Percentiles rank a stretch among this genome's conserved stretches.
Conservation (phyloP, 345 rosid genomes). For the Eucalyptus viminalis region DNA sequence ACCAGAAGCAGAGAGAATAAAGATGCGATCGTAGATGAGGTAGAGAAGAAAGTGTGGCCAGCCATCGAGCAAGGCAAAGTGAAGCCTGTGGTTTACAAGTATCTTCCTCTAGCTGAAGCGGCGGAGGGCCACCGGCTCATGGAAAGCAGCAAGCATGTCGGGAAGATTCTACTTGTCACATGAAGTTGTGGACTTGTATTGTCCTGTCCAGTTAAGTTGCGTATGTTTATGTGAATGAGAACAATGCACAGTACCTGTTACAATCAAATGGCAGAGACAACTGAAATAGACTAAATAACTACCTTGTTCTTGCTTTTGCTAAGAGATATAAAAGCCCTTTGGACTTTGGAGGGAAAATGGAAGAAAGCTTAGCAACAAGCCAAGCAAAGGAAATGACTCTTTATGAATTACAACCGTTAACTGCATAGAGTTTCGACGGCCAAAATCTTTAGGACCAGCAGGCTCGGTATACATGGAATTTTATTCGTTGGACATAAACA, state of each 20-base stretch:
- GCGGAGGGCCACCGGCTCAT: constrained; percentile 65
- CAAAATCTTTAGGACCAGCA: constrained; percentile 21
- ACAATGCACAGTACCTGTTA: neutral
- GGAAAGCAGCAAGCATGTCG: constrained; percentile 71
- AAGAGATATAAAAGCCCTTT: neutral
- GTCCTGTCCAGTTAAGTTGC: neutral
- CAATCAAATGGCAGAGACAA: neutral
- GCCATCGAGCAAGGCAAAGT: constrained; percentile 59
- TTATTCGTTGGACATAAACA: neutral
- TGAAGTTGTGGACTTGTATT: neutral
- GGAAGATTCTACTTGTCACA: constrained; percentile 65
- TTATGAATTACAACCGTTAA: neutral
- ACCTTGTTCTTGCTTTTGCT: neutral
- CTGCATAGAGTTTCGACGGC: constrained; percentile 39
- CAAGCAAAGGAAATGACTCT: neutral
- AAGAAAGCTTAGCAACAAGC: neutral
- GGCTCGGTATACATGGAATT: constrained; percentile 8
- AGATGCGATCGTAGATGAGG: constrained; percentile 59
- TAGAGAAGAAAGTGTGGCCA: constrained; percentile 80
- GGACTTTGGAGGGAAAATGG: neutral
- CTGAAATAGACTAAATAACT: neutral
- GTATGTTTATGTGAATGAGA: neutral
- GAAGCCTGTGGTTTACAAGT: constrained; percentile 53
- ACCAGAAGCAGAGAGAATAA: constrained; percentile 59
- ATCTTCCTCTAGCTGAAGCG: constrained; percentile 40